Evolutionary conservation across 352 stramenopile genomes (phyloP), one percentile per base, ranked within the genome.

Genomic region (Pythium volutum): DNA sequence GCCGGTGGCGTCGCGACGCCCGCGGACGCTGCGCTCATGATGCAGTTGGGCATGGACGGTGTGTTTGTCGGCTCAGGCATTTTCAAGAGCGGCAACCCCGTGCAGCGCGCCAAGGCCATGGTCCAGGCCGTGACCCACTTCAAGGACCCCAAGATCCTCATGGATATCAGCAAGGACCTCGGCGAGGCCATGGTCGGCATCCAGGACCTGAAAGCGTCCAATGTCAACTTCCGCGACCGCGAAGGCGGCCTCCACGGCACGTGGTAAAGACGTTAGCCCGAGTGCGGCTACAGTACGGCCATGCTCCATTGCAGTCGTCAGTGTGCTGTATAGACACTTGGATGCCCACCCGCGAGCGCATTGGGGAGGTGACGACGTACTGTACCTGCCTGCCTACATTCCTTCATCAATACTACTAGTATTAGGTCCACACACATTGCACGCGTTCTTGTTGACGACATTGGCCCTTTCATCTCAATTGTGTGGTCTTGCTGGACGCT

Each of bases 41-140:
- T 99, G 96, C 97, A 99, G 81, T 84, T 99, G 12, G 97, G 97
- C 61, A 97, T 98, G 83, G 97, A 99, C 77, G 97, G 97, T 59
- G 97, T 99, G 26, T 99, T 99, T 65, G 97, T 99, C 16, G 97
- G 97, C 46, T 97, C 84, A 56, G 97, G 97, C 48, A 99, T 99
- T 66, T 99, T 99, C 84, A 99, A 99, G 83, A 97, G 82, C 55
- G 87, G 85, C 20, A 91, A 99, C 75, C 95, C 97, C 15, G 93
- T 83, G 51, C 96, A 97, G 68, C 85, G 97, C 56, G 97, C 95
- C n/a, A 75, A 75, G 51, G 96, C 97, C 27, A 99, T 99, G 84
- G 97, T 99, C 22, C 89, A 97, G 74, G 97, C 96, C 14, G 92
- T 98, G 39, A 98, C 97, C 20, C 95, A 99, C 80, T 99, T 87